Evolutionary conservation across 208 protist species (phyloP), one percentile per base, ranked within the genome.

Genomic region (Trypanosoma mega): DNA sequence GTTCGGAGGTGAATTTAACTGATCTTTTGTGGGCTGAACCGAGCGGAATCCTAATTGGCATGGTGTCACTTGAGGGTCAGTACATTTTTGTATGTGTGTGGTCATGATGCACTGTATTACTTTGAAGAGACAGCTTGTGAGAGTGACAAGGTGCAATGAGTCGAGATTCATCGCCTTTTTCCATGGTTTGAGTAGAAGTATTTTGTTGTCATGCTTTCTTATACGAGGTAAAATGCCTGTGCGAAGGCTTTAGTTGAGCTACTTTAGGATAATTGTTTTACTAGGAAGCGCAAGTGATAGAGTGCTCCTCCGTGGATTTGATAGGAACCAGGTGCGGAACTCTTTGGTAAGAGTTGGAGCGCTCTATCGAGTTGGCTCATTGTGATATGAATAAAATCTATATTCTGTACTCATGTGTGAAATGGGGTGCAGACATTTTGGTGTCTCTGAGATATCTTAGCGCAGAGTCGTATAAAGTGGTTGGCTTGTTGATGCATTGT

Each of bases 81-180:
- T 54, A 0, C 30, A 30, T 5, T 66, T 33, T n/a, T 33, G 23
- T 18, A 72, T 65, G 7, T 56, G 41, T 16, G 36, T 23, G 30
- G 30, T 56, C 2, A 72, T 26, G 26, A 66, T 58, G 9, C 59
- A 9, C 39, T 73, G 57, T 49, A 73, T 43, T n/a, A 67, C 2
- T 51, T 67, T 73, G 44, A 31, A 61, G 5, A 67, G 0, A 24
- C 48, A 46, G 16, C 56, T 66, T 2, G 66, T 67, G 4, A 73
- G 33, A 0, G 65, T 66, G 3, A 65, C 46, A 6, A 46, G 65
- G 8, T 30, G 37, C n/a, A 43, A 58, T 0, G 56, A 65, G 12
- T 9, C 51, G 8, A 36, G 30, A 18, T 52, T 24, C 6, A 34
- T 50, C 5, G 44, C 29, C n/a, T 30, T 43, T 46, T 72, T 65